phyloP scores from a whole-genome alignment of 148 eudicot genomes.

The Persicaria maculosa region DNA sequence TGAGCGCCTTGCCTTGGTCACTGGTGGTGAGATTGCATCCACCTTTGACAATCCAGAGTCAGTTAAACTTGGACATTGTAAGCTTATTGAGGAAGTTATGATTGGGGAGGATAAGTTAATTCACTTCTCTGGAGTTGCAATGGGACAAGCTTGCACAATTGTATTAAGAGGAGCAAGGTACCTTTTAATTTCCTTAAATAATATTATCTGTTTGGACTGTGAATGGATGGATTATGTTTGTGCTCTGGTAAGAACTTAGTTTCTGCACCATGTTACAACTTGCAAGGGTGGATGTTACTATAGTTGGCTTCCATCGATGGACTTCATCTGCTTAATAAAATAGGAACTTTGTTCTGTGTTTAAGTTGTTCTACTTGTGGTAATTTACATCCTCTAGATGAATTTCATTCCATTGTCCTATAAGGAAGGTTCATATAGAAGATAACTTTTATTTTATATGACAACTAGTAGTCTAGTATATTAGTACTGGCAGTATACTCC shows the following conservation, averaged over 20 bases:
- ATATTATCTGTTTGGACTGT: background rate
- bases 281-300: background rate
- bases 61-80: constrained; percentile 90
- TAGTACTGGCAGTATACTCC: background rate
- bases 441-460: background rate
- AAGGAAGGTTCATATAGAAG: too few relatives aligned
- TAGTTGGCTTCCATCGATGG: background rate
- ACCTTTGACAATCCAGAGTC: constrained; percentile 99
- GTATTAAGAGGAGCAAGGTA: constrained; percentile 99
- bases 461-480: background rate
- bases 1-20: constrained; percentile 90
- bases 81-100: constrained; percentile 95
- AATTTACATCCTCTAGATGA: background rate
- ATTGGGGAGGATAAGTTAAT: constrained; percentile 95
- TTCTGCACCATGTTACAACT: too few relatives aligned
- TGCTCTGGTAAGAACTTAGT: background rate
- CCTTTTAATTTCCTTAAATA: background rate
- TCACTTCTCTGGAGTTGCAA: constrained; percentile 89
- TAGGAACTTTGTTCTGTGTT: background rate
- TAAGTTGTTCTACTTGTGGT: background rate
- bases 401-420: background rate
- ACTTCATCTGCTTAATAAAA: background rate
- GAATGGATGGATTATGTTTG: background rate
- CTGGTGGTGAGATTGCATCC: constrained; percentile 98
- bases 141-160: constrained; percentile 99